Percentiles rank a stretch among this genome's conserved stretches.
Evolutionary conservation across 2,329 filamentous ascomycete species (phyloP).

Genomic region (Pseudocercospora vitis): DNA sequence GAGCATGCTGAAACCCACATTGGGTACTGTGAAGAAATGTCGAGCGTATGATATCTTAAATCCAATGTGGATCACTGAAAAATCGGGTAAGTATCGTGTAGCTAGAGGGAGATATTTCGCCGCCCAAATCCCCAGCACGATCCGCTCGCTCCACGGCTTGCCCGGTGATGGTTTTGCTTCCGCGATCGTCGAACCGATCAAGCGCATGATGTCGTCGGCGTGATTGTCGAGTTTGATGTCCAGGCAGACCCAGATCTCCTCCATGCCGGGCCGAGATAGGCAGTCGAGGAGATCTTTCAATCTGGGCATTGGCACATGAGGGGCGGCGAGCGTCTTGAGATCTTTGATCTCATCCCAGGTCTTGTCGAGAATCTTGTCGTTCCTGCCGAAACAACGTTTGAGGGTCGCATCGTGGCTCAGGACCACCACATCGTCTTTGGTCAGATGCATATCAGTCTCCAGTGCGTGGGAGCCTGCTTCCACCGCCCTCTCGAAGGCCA

Average conservation of each 20-base stretch:
- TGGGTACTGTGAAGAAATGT: constrained; percentile 66
- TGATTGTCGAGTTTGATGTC: constrained; percentile 86
- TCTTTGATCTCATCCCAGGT: constrained; percentile 72
- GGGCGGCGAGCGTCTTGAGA: constrained; percentile 65
- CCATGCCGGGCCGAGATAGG: constrained; percentile 62
- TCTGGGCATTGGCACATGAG: constrained; percentile 70
- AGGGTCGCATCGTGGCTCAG: constrained; percentile 68
- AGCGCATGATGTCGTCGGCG: constrained; percentile 66
- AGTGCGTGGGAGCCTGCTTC: constrained; percentile 74
- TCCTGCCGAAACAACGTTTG: constrained; percentile 77
- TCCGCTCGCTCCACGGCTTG: constrained; percentile 67
- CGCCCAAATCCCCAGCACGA: constrained; percentile 82
- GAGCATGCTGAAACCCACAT: constrained; percentile 76
- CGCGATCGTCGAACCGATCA: constrained; percentile 64
- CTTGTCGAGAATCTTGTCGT: constrained; percentile 70
- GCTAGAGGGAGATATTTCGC: constrained; percentile 69
- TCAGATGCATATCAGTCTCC: constrained; percentile 85
- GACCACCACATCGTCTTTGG: constrained; percentile 79
- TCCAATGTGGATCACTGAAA: constrained; percentile 67
- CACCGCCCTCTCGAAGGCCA: constrained; percentile 72
- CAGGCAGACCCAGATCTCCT: constrained; percentile 75
- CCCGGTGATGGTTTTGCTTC: constrained; percentile 13
- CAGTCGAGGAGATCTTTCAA: constrained; percentile 73
- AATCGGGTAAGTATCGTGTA: constrained; percentile 61
- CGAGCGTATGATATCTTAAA: constrained; percentile 67